phyloP scores from a whole-genome alignment of 495 filamentous ascomycete genomes.

The Xylaria scruposa region DNA sequence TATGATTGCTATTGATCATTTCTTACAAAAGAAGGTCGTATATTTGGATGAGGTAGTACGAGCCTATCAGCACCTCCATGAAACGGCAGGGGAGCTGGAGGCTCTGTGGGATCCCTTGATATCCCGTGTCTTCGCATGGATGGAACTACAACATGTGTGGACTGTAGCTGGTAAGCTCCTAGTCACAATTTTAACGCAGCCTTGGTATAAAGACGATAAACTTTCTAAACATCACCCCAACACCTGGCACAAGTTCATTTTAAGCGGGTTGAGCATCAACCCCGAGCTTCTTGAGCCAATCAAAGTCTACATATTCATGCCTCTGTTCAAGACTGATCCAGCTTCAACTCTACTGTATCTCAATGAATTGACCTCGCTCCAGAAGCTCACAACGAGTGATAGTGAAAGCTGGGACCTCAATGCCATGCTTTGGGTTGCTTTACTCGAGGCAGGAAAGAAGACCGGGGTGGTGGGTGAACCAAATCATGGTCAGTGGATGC shows the following conservation, averaged over 20 bases:
- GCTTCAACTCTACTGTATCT: constrained; percentile 64
- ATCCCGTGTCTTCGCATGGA: constrained; percentile 63
- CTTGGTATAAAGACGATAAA: constrained; percentile 38
- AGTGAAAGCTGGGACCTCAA: constrained; percentile 55
- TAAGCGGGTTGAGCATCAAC: constrained; percentile 53
- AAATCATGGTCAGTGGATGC: constrained; percentile 56
- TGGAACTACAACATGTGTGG: constrained; percentile 65
- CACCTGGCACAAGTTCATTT: constrained; percentile 58
- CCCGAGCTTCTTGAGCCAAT: constrained; percentile 66
- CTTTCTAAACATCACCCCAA: constrained; percentile 42
- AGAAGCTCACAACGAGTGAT: constrained; percentile 49
- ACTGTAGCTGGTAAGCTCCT: constrained; percentile 70
- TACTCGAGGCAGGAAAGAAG: constrained; percentile 81
- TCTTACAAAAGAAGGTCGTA: constrained; percentile 62
- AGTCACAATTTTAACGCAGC: constrained; percentile 60
- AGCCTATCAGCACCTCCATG: constrained; percentile 43
- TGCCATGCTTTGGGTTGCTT: constrained; percentile 67
- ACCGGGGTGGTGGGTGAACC: constrained; percentile 75
- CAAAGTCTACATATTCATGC: constrained; percentile 75
- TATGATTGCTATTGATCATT: constrained; percentile 64
- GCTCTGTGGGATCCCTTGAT: constrained; percentile 53
- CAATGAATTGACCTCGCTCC: constrained; percentile 45
- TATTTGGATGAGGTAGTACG: constrained; percentile 46
- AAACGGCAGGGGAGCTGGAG: constrained; percentile 28
- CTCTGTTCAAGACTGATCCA: constrained; percentile 68